A percentile compares a stretch with the other conserved stretches of the same genome.
Conservation (phyloP, 2,329 filamentous ascomycete species). For the Aotearoamyces nothofagi region DNA sequence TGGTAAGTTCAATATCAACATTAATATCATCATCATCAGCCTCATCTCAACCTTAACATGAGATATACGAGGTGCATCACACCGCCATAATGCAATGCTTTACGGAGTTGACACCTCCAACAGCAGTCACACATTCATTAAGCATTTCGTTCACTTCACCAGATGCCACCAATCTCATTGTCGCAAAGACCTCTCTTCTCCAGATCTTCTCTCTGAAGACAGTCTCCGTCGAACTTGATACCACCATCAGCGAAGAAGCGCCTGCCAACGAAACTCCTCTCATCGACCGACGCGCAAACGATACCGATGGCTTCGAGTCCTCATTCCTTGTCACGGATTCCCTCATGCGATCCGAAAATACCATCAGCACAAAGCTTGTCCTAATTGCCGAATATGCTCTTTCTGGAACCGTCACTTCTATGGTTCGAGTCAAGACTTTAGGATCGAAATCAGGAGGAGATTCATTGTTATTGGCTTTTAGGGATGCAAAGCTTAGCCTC, state of each 20-base stretch:
- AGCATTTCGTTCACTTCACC: conserved; percentile 62
- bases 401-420: conserved; percentile 68
- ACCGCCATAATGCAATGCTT: conserved; percentile 94
- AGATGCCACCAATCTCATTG: conserved; percentile 67
- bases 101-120: conserved; percentile 85
- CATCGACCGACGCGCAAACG: conserved; percentile 35
- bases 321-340: conserved; percentile 51
- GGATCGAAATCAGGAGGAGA: conserved; percentile 69
- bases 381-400: conserved; percentile 74
- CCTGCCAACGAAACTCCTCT: conserved; percentile 27
- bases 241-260: conserved; percentile 8
- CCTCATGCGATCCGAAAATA: conserved; percentile 44
- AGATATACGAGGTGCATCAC: too few species aligned
- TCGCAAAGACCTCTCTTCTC: conserved; percentile 84
- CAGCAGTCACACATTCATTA: conserved; percentile 82
- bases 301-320: conserved; percentile 49
- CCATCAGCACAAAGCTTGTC: conserved; percentile 60
- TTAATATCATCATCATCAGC: too few species aligned
- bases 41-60: too few species aligned
- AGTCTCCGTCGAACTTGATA: conserved; percentile 43
- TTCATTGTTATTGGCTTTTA: conserved; percentile 67
- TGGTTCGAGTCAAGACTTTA: conserved; percentile 61
- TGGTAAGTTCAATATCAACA: too few species aligned
- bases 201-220: conserved; percentile 73
- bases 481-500: conserved; percentile 84